phyloP scores from a whole-genome alignment of 345 rosid species.

The Eucalyptus caleyi region DNA sequence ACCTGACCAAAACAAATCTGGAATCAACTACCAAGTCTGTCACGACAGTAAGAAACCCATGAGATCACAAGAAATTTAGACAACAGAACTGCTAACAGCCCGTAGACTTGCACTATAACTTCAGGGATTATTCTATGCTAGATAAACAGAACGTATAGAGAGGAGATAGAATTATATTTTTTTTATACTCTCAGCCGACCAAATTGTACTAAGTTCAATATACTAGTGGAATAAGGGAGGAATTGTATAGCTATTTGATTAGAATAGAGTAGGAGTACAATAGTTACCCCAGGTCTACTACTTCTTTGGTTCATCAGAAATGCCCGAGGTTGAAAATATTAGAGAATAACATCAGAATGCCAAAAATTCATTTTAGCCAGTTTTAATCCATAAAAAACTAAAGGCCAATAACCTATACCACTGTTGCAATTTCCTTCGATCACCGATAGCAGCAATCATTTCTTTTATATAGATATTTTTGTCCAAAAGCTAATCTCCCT shows the following conservation, averaged over 20 bases:
- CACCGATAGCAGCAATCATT: not conserved
- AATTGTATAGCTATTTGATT: too few species aligned
- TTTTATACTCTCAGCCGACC: not conserved
- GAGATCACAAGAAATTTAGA: not conserved
- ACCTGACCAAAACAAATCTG: not conserved
- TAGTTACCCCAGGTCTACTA: too few species aligned
- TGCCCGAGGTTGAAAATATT: not conserved
- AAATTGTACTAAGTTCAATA: not conserved
- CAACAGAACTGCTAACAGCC: not conserved
- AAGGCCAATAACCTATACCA: not conserved
- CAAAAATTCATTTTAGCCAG: not conserved
- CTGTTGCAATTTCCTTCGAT: not conserved
- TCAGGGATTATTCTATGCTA: not conserved
- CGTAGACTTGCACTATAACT: not conserved
- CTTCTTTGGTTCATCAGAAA: not conserved
- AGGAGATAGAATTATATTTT: not conserved
- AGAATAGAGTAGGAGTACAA: too few species aligned
- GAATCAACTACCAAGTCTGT: not conserved
- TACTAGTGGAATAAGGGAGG: not conserved
- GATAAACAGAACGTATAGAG: not conserved
- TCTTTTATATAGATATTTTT: not conserved
- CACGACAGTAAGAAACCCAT: not conserved
- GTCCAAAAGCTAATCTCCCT: not conserved
- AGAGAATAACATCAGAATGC: not conserved
- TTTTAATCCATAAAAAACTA: not conserved